Conservation (phyloP, 257 asterid genomes). For the Primulina tabacum region DNA sequence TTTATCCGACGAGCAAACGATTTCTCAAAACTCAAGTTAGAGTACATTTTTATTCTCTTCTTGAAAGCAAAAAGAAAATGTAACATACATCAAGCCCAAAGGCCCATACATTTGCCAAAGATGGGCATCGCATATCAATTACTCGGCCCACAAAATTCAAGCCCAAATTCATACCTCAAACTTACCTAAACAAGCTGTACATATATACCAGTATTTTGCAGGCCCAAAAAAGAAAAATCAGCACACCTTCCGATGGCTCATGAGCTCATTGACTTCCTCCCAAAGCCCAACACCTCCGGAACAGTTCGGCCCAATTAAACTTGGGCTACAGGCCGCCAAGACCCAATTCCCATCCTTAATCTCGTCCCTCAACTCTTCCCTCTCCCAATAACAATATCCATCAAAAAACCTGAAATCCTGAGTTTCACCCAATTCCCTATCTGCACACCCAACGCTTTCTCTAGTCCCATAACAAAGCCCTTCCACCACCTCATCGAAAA, state of each 20-base stretch:
- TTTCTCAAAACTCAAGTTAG: background rate
- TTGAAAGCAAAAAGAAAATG: too few relatives aligned
- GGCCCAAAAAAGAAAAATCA: conserved; percentile 24
- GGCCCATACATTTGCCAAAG: background rate
- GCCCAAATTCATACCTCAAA: too few relatives aligned
- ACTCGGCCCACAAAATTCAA: too few relatives aligned
- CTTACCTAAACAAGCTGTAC: background rate
- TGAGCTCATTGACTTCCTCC: conserved; percentile 66
- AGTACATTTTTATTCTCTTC: background rate
- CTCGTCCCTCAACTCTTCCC: conserved; percentile 61
- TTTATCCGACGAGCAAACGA: background rate
- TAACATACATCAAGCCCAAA: background rate
- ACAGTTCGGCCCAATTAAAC: conserved; percentile 46
- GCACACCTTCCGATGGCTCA: conserved; percentile 70
- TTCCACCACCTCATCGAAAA: conserved; percentile 70
- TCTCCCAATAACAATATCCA: conserved; percentile 88
- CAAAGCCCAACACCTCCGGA: conserved; percentile 69
- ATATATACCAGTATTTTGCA: background rate
- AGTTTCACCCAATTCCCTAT: conserved; percentile 43
- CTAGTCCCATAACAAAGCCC: conserved; percentile 75
- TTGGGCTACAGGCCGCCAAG: conserved; percentile 74
- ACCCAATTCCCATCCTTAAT: conserved; percentile 81
- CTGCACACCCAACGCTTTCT: conserved; percentile 66
- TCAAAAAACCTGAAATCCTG: conserved; percentile 67
- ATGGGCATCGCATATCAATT: background rate